Conservation (phyloP, 768 basidiomycete species). For the Hypholoma fasciculare region DNA sequence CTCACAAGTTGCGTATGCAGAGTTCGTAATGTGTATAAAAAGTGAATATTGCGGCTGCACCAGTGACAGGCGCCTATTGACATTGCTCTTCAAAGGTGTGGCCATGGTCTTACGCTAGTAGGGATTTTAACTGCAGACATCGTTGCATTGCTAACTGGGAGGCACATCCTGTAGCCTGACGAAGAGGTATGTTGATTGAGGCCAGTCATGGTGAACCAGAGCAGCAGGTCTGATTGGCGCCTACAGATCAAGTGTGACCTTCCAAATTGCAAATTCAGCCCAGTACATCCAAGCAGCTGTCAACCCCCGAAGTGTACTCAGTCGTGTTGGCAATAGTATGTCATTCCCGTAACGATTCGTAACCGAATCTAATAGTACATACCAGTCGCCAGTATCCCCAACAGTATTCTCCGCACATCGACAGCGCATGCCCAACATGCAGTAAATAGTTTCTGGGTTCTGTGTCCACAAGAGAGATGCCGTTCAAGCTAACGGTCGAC, state of each 20-base stretch:
- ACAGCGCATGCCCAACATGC: slow-evolving; percentile 60
- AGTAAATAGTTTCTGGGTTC: slow-evolving; percentile 1
- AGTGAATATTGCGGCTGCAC: slow-evolving; percentile 31
- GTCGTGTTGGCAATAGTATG: slow-evolving; percentile 75
- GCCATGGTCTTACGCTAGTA: slow-evolving; percentile 53
- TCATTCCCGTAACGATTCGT: slow-evolving; percentile 12
- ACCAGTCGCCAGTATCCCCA: slow-evolving; percentile 62
- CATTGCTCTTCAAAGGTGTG: slow-evolving; percentile 40
- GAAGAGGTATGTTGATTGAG: slow-evolving; percentile 44
- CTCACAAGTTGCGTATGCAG: slow-evolving; percentile 32
- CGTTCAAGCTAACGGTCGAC: neutral
- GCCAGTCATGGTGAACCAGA: neutral
- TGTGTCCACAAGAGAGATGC: neutral
- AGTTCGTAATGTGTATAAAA: slow-evolving; percentile 55
- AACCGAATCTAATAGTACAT: slow-evolving; percentile 19
- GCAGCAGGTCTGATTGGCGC: slow-evolving; percentile 8
- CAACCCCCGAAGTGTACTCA: slow-evolving; percentile 49
- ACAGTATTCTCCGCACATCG: slow-evolving; percentile 67
- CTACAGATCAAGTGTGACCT: slow-evolving; percentile 63
- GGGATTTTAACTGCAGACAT: slow-evolving; percentile 13
- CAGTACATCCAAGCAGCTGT: slow-evolving; percentile 51
- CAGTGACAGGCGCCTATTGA: slow-evolving; percentile 4
- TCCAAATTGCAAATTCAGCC: slow-evolving; percentile 63
- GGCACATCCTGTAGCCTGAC: slow-evolving; percentile 42
- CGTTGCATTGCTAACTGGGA: neutral